Evolutionary conservation across 208 protist genomes (phyloP).

Genomic region (Acanthamoeba triangularis): DNA sequence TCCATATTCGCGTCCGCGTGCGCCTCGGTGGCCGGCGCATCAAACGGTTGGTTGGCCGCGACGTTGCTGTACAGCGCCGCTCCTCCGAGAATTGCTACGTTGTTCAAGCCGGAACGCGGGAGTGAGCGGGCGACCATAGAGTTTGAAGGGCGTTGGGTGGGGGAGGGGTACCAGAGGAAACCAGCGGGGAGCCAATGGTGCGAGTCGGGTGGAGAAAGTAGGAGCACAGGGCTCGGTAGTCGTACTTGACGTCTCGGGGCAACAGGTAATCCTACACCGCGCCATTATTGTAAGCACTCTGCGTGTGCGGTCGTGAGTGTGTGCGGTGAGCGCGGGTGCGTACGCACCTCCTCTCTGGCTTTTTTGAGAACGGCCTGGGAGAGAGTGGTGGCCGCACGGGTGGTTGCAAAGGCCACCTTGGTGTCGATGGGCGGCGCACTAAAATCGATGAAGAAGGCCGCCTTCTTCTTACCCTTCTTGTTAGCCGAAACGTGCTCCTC

Average conservation of each 20-base stretch:
- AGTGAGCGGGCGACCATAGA: too few species aligned
- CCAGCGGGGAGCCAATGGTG: not conserved
- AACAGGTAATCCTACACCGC: not conserved
- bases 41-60: too few species aligned
- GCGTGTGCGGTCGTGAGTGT: too few species aligned
- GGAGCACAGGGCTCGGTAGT: conserved; percentile 9
- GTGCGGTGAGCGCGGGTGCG: too few species aligned
- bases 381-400: conserved; percentile 54
- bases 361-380: conserved; percentile 9
- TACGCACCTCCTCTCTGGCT: not conserved
- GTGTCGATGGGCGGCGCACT: not conserved
- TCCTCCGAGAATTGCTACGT: too few species aligned
- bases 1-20: not conserved
- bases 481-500: not conserved
- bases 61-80: too few species aligned
- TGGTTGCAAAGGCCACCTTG: not conserved
- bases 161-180: not conserved
- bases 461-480: not conserved
- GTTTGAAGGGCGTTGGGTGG: too few species aligned
- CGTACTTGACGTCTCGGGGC: conserved; percentile 45
- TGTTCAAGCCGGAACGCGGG: too few species aligned
- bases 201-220: not conserved
- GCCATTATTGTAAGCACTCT: too few species aligned
- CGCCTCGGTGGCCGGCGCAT: too few species aligned
- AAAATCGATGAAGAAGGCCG: conserved; percentile 43